Percentiles rank a stretch among this genome's conserved stretches.
phyloP scores from a whole-genome alignment of 495 filamentous ascomycete genomes.

The Neurospora intermedia region DNA sequence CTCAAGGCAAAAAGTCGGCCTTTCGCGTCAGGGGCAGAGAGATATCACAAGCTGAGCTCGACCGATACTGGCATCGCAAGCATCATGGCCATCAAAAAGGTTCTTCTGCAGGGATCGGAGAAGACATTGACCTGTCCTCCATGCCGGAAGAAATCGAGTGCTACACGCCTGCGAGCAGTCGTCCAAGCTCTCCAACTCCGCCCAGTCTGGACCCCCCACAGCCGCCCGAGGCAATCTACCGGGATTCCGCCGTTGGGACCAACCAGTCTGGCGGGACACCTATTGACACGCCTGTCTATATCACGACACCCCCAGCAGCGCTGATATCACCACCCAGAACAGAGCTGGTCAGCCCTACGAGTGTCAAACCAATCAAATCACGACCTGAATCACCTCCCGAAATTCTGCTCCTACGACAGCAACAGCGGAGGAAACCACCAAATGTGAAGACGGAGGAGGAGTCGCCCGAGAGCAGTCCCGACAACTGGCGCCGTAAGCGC shows the following conservation, averaged over 20 bases:
- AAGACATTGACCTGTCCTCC: neutral
- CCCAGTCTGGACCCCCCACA: neutral
- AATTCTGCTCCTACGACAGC: neutral
- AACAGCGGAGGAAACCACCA: neutral
- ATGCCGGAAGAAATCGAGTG: neutral
- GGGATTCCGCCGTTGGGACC: neutral
- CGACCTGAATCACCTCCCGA: neutral
- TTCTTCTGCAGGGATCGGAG: neutral
- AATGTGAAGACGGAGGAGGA: neutral
- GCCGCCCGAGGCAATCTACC: neutral
- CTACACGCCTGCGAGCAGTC: neutral
- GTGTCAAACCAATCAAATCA: neutral
- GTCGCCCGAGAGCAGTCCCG: neutral
- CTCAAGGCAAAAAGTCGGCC: neutral
- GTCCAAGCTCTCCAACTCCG: neutral
- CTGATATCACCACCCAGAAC: neutral
- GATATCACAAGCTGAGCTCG: neutral
- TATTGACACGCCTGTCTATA: neutral
- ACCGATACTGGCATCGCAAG: neutral
- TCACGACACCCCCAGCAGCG: neutral
- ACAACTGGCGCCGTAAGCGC: neutral
- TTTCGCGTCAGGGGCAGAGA: neutral
- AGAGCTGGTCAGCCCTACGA: neutral
- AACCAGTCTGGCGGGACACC: neutral
- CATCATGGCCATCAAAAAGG: neutral